Conservation (phyloP, 2,329 filamentous ascomycete genomes). For the Calonectria pseudoreteaudii region DNA sequence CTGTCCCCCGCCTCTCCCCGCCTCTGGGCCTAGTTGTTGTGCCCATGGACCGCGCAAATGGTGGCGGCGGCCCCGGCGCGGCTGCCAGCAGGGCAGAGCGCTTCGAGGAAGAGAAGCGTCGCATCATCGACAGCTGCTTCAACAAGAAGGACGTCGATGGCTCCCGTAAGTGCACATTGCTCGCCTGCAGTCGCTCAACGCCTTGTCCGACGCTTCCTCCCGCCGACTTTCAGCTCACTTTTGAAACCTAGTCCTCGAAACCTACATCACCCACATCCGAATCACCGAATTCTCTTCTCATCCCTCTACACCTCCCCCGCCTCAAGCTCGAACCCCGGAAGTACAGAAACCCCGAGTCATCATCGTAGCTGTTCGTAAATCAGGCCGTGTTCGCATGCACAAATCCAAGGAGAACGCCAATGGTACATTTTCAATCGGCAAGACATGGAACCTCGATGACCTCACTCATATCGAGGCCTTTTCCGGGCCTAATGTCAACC, state of each 20-base stretch:
- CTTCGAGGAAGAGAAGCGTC: constrained; percentile 96
- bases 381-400: constrained; percentile 92
- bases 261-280: constrained; percentile 96
- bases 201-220: background rate
- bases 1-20: constrained; percentile 24
- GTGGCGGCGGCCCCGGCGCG: constrained; percentile 47
- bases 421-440: constrained; percentile 95
- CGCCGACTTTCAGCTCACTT: constrained; percentile 29
- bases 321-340: constrained; percentile 74
- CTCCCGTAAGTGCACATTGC: constrained; percentile 71
- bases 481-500: constrained; percentile 67
- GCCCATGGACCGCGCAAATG: constrained; percentile 55
- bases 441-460: constrained; percentile 98
- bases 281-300: constrained; percentile 88
- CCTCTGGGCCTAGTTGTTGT: constrained; percentile 21
- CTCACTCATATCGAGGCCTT: constrained; percentile 86
- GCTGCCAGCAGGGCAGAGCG: constrained; percentile 73
- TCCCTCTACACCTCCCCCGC: constrained; percentile 86
- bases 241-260: constrained; percentile 68
- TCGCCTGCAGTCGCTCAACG: background rate
- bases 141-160: constrained; percentile 89
- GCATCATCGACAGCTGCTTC: constrained; percentile 96
- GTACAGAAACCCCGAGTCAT: constrained; percentile 92
- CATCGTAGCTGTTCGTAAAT: constrained; percentile 92
- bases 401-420: constrained; percentile 97